Conservation (phyloP, 2,329 filamentous ascomycete genomes). For the Venturia asperata region DNA sequence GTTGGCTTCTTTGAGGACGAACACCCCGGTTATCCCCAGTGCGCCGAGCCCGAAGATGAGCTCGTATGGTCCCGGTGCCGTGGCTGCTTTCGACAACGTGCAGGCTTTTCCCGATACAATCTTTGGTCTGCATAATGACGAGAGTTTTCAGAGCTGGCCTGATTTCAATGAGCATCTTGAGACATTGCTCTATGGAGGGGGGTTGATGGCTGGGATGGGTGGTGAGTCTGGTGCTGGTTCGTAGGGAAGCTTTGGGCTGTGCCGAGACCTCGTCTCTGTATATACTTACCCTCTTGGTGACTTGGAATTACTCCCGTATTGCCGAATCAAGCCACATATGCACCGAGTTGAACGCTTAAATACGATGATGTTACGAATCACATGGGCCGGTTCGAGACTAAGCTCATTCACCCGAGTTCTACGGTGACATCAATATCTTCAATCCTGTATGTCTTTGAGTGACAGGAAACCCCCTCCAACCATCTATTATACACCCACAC, state of each 20-base stretch:
- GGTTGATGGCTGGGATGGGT: conserved; percentile 3
- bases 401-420: too few relatives aligned
- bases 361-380: not conserved
- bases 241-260: not conserved
- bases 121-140: conserved; percentile 17
- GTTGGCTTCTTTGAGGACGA: conserved; percentile 11
- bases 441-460: too few relatives aligned
- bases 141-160: conserved; percentile 16
- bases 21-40: not conserved
- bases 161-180: conserved; percentile 17
- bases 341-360: too few relatives aligned
- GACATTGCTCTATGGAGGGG: not conserved
- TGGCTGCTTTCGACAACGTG: not conserved
- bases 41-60: conserved; percentile 6
- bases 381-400: too few relatives aligned
- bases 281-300: too few relatives aligned
- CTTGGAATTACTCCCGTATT: too few relatives aligned
- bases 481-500: too few relatives aligned
- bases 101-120: conserved; percentile 15
- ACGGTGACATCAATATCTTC: too few relatives aligned
- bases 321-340: too few relatives aligned
- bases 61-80: not conserved
- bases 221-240: not conserved
- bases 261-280: not conserved
- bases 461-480: too few relatives aligned